Evolutionary conservation across 306 rosid genomes (phyloP).

Genomic region (Comarum palustre): DNA sequence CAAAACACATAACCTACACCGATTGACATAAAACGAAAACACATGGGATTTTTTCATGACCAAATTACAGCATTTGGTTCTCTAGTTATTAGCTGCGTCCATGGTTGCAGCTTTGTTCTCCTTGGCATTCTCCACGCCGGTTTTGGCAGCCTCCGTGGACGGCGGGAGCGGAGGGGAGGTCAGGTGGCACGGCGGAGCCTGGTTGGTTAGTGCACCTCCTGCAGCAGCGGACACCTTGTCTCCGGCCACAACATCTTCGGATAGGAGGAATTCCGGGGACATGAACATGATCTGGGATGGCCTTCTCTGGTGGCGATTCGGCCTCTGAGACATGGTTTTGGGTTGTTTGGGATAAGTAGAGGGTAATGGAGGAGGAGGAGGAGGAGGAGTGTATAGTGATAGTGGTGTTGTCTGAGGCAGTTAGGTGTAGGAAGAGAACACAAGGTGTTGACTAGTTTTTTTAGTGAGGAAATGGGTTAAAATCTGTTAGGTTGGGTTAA

Average conservation of each 20-base stretch:
- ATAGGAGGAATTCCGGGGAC: slow-evolving; percentile 26
- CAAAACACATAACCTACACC: background rate
- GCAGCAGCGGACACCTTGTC: slow-evolving; percentile 10
- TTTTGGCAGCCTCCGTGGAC: background rate
- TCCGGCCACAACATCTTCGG: slow-evolving; percentile 8
- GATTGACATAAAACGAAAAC: background rate
- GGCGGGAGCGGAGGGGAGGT: slow-evolving; percentile 13
- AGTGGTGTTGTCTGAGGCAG: slow-evolving; percentile 5
- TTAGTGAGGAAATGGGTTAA: slow-evolving; percentile 2
- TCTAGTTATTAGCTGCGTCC: slow-evolving; percentile 1
- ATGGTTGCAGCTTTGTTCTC: background rate
- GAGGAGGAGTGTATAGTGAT: background rate
- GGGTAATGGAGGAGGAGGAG: background rate
- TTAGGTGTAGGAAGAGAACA: slow-evolving; percentile 5
- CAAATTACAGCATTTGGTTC: background rate
- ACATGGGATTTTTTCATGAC: background rate
- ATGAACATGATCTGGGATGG: slow-evolving; percentile 38
- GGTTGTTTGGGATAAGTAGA: slow-evolving; percentile 7
- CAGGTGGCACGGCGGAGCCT: slow-evolving; percentile 5
- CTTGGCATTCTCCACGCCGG: background rate
- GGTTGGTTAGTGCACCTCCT: background rate
- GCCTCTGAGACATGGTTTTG: slow-evolving; percentile 32
- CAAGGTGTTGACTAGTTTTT: slow-evolving; percentile 10
- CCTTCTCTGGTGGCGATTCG: slow-evolving; percentile 39
- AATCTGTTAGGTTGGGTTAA: slow-evolving; percentile 5